These are phyloP conservation scores for Flagelloscypha sp. DNA, from an alignment of 768 basidiomycete genomes.

Conservation along the genomic window DNA sequence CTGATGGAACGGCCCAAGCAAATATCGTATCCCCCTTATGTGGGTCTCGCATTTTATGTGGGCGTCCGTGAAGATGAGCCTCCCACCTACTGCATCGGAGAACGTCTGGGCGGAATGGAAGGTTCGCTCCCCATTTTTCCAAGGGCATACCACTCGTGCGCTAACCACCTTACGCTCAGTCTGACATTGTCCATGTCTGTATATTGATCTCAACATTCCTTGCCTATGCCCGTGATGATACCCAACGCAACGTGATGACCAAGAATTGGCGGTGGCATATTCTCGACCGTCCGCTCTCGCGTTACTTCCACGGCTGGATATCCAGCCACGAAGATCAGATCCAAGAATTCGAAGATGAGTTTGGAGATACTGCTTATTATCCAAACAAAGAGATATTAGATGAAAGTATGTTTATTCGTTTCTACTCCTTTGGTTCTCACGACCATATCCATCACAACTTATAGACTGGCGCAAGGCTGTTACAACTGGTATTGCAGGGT, in stretches of 20 bases:
- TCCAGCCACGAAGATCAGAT: too few relatives aligned
- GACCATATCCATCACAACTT: neutral
- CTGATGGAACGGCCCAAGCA: too few relatives aligned
- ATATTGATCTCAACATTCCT: constrained; percentile 30
- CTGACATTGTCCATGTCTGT: constrained; percentile 35
- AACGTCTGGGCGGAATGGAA: constrained; percentile 31
- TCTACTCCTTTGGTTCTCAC: neutral
- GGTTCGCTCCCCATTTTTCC: too few relatives aligned
- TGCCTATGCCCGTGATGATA: constrained; percentile 23
- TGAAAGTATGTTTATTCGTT: constrained; percentile 3
- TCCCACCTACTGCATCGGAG: constrained; percentile 22
- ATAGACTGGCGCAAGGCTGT: constrained; percentile 33
- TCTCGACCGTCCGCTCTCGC: too few relatives aligned
- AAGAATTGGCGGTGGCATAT: too few relatives aligned
- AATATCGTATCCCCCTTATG: constrained; percentile 36
- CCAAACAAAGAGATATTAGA: constrained; percentile 9
- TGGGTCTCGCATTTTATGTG: constrained; percentile 38
- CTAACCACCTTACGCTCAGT: too few relatives aligned
- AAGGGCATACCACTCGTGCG: too few relatives aligned
- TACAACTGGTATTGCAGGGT: constrained; percentile 33
- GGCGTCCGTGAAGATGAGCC: constrained; percentile 32
- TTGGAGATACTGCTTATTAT: constrained; percentile 16
- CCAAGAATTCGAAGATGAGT: constrained; percentile 28
- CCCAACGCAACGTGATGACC: too few relatives aligned
- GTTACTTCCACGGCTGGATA: too few relatives aligned